These are phyloP conservation scores for Pulicaria dysenterica DNA, from an alignment of 129 eudicot species.

Conservation along the genomic window DNA sequence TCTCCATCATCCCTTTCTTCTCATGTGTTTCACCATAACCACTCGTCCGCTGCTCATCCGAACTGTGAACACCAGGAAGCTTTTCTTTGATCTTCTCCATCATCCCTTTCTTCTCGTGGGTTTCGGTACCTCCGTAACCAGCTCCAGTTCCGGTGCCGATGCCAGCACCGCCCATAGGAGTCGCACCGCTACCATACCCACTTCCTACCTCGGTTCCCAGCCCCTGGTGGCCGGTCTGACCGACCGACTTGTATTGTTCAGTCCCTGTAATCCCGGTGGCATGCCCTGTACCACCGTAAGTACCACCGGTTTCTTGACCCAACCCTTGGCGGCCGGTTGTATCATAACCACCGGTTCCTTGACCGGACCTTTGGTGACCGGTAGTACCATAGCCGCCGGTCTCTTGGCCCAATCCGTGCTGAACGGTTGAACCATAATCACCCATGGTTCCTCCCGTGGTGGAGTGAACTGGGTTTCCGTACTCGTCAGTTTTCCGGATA, in stretches of 20 bases:
- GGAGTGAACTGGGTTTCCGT: conserved; percentile 60
- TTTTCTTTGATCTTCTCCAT: conserved; percentile 61
- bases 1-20: conserved; percentile 79
- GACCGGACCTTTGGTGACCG: conserved; percentile 11
- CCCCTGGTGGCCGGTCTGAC: conserved; percentile 22
- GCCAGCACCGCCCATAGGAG: background rate
- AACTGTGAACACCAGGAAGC: conserved; percentile 45
- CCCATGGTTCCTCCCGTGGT: conserved; percentile 48
- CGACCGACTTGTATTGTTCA: background rate
- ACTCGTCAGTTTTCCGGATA: conserved; percentile 54
- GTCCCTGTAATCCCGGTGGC: conserved; percentile 1
- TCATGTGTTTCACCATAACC: conserved; percentile 38
- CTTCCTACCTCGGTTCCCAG: background rate
- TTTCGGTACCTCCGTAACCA: background rate
- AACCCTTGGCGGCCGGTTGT: conserved; percentile 14
- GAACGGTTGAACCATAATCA: conserved; percentile 34
- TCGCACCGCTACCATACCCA: background rate
- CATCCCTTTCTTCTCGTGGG: conserved; percentile 61
- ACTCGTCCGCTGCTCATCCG: background rate
- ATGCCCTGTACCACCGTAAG: background rate
- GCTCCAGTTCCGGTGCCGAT: conserved; percentile 1
- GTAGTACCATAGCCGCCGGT: conserved; percentile 22
- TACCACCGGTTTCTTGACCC: background rate
- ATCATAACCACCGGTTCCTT: background rate
- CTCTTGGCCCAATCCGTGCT: conserved; percentile 31